Base-by-base conservation (phyloP, 23 red algal species). In the Cyanidioschyzon merolae region DNA sequence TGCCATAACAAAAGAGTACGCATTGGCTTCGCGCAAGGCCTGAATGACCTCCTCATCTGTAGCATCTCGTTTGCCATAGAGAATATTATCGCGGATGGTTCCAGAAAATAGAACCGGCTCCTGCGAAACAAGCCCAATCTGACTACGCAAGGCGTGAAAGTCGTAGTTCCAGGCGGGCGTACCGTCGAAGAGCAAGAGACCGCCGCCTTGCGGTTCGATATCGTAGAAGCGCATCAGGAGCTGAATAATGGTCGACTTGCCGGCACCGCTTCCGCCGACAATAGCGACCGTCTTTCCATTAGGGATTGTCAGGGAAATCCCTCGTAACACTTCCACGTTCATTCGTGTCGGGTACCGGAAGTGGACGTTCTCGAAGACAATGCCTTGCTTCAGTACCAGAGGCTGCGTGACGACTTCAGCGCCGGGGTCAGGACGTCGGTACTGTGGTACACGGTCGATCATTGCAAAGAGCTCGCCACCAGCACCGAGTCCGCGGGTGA, bases 101-200 rank as follows among this genome's bases (percentile, higher is more conserved):
- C 77, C 71, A 37, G 83, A 82, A 75, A 95, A 95, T 24, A 95
- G 71, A 25, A 85, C 87, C 26, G 86, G 86, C 37, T 89, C 87
- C 79, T 95, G 91, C 50, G 86, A 89, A 16, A 95, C 91, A 17
- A 89, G 59, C 27, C 86, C 91, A 50, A 95, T 89, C 39, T 86
- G 79, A 18, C 59, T 58, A 30, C 91, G 83, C 36, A 95, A 50
- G 68, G 76, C 40, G 32, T 39, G 34, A 1, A 95, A 80, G 34
- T 86, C 79, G 12, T 59, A 77, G 35, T 77, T 26, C 18, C 29
- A 39, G 29, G 83, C 67, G 1, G 82, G 76, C 35, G 76, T 67
- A 30, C 67, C 86, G 68, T 95, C 91, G 75, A 95, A 41, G 32
- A 57, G 39, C 57, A 88, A 59, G 27, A 34, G 37, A 67, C 87